Evolutionary conservation across 1,284 basidiomycete genomes (phyloP), one percentile per base, ranked within the genome.

Genomic region (Pseudomicrostroma phylloplanum): DNA sequence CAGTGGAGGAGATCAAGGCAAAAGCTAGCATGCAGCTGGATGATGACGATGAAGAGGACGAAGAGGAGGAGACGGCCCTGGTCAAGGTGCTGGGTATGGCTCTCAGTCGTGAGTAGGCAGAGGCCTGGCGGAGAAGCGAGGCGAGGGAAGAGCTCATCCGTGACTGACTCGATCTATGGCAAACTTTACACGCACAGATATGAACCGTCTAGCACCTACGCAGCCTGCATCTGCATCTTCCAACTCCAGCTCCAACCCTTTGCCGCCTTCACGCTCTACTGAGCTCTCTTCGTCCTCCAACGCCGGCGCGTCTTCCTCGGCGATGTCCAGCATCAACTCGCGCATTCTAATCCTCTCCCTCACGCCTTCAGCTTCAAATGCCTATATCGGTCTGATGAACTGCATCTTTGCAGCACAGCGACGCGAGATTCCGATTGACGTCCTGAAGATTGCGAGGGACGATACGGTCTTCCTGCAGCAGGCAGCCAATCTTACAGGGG

Each of bases 351-450:
- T 98, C 63, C 82, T 99, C 58, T 93, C 92, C 60, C 91, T 92
- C 49, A 96, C 93, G 0, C 90, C 90, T 1, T 89, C 92, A 80
- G 84, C 88, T 17, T 88, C 90, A 7, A 85, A 88, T 1, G 89
- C 91, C 30, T 94, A 94, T 80, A 94, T 98, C 58, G 90, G 94
- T 12, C 87, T 98, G 79, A 99, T 99, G 96, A 98, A 98, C 79
- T 89, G 92, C 62, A 97, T 98, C 58, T 99, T 99, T 81, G 93
- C 92, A 2, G 96, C 96, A 0, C 96, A 99, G 80, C 98, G 98
- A 82, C 84, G 91, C 62, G 92, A 90, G 85, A 89, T 96, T 15
- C 89, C 90, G 0, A 92, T 99, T 69, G 94, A 98, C 76, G 91
- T 96, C 4, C 89, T 92, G 81, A 94, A 97, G 76, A 82, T 98